A percentile compares a stretch with the other conserved stretches of the same genome.
These are phyloP conservation scores for Psidium guajava DNA, from an alignment of 345 rosid genomes.

Conservation along the genomic window DNA sequence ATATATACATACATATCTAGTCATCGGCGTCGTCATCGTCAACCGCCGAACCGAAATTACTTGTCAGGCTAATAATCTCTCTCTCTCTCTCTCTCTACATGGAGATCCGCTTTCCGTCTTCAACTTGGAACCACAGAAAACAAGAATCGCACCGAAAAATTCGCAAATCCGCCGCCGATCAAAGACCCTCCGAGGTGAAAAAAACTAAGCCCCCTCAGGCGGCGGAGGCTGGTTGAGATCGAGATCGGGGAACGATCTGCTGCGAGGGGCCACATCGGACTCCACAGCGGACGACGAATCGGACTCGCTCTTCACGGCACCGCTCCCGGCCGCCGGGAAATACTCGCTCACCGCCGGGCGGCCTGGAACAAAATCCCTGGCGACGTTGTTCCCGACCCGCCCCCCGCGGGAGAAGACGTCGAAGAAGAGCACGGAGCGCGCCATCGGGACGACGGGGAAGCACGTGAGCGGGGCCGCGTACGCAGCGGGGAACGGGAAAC, in stretches of 20 bases:
- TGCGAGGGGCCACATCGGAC: neutral
- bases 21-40: neutral
- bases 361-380: neutral
- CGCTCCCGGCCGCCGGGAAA: neutral
- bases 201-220: conserved; percentile 9
- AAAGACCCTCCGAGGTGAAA: neutral
- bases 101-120: neutral
- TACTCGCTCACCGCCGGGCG: neutral
- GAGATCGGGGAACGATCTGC: conserved; percentile 6
- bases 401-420: conserved; percentile 10
- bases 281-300: conserved; percentile 3
- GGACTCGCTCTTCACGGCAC: conserved; percentile 1
- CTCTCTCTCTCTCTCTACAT: neutral
- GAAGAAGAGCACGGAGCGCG: conserved; percentile 8
- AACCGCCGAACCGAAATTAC: neutral
- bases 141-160: neutral
- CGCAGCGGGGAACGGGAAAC: neutral
- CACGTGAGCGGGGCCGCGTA: neutral
- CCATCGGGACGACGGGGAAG: conserved; percentile 3
- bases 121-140: neutral
- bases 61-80: conserved; percentile 1
- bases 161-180: neutral
- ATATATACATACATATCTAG: neutral
- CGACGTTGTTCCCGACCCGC: neutral
- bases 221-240: conserved; percentile 28